Evolutionary conservation across 2,329 filamentous ascomycete species (phyloP).

Genomic region (Ascochyta fabae): DNA sequence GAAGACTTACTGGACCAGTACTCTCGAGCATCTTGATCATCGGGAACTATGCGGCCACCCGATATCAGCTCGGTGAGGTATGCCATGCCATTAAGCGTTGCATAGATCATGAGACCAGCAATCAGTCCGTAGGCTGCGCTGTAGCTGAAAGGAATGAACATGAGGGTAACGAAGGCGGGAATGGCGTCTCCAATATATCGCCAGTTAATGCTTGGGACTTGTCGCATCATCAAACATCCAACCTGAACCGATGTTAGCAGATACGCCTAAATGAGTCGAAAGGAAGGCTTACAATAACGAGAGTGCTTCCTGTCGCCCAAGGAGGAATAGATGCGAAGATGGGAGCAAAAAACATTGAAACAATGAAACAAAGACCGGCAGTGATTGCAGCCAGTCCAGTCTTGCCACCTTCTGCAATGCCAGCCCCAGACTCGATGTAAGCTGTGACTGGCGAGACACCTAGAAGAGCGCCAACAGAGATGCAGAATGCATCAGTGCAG

Average conservation of each 20-base stretch:
- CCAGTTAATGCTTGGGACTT: constrained; percentile 86
- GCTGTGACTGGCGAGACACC: constrained; percentile 83
- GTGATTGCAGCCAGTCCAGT: constrained; percentile 81
- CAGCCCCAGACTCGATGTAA: constrained; percentile 86
- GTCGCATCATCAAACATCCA: constrained; percentile 78
- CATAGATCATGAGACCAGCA: constrained; percentile 77
- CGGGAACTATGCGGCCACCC: constrained; percentile 73
- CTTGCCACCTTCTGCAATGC: constrained; percentile 84
- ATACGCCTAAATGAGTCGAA: not conserved
- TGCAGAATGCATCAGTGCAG: constrained; percentile 80
- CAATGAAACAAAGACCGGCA: constrained; percentile 83
- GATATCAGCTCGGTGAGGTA: constrained; percentile 71
- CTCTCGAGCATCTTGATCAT: constrained; percentile 77
- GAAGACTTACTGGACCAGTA: constrained; percentile 73
- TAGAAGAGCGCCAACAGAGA: constrained; percentile 80
- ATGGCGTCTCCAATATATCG: constrained; percentile 81
- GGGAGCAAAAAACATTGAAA: constrained; percentile 86
- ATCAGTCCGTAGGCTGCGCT: constrained; percentile 88
- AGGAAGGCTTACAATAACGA: constrained; percentile 69
- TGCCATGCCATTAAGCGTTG: constrained; percentile 72
- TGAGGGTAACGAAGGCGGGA: constrained; percentile 82
- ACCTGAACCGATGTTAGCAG: constrained; percentile 36
- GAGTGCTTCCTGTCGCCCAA: constrained; percentile 85
- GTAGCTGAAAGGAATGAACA: constrained; percentile 88
- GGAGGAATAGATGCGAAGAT: constrained; percentile 90